phyloP scores from a whole-genome alignment of 371 early-diverging fungal genomes.

The Mortierella sp. region DNA sequence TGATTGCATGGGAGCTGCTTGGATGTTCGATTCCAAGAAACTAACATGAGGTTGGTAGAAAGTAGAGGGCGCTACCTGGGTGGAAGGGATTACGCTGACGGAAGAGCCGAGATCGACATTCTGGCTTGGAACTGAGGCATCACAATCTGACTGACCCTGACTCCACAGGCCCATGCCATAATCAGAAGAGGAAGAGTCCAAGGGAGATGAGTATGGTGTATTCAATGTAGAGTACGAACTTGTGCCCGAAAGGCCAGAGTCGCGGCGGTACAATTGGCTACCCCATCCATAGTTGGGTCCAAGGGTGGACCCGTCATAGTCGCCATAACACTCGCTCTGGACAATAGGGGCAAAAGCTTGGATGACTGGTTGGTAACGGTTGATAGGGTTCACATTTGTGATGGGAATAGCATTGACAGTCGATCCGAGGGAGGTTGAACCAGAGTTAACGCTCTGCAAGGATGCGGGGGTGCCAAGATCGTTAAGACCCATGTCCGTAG shows the following conservation, averaged over 20 bases:
- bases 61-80: constrained; percentile 26
- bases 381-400: constrained; percentile 41
- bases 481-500: not conserved
- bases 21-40: constrained; percentile 28
- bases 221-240: not conserved
- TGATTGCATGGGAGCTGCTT: constrained; percentile 18
- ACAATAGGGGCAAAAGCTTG: constrained; percentile 42
- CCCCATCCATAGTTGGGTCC: not conserved
- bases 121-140: constrained; percentile 17
- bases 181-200: not conserved
- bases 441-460: constrained; percentile 31
- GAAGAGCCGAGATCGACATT: constrained; percentile 31
- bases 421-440: constrained; percentile 30
- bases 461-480: constrained; percentile 6
- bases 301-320: not conserved
- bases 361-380: constrained; percentile 38
- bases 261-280: not conserved
- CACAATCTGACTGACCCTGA: not conserved
- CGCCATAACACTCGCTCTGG: constrained; percentile 19
- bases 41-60: constrained; percentile 34
- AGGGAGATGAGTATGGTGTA: not conserved
- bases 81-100: constrained; percentile 24
- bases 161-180: not conserved
- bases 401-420: constrained; percentile 25
- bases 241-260: not conserved